A percentile compares a stretch with the other conserved stretches of the same genome.
phyloP scores from a whole-genome alignment of 176 grass and related monocot species.

The Ensete ventricosum region DNA sequence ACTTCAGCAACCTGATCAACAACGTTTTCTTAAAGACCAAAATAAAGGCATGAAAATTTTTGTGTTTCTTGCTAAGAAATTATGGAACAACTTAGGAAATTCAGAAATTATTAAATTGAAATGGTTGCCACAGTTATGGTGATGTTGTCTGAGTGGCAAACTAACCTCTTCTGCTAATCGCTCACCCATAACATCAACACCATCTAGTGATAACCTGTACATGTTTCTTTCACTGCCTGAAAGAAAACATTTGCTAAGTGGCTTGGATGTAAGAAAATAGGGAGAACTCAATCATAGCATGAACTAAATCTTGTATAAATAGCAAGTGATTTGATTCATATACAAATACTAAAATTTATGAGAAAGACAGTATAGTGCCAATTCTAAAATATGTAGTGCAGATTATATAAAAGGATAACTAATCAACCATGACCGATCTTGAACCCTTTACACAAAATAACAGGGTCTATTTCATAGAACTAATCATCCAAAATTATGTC shows the following conservation, averaged over 20 bases:
- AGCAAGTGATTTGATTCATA: too few relatives aligned
- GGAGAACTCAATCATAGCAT: constrained; percentile 25
- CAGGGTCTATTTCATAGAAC: too few relatives aligned
- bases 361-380: too few relatives aligned
- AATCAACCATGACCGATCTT: too few relatives aligned
- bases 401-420: too few relatives aligned
- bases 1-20: constrained; percentile 56
- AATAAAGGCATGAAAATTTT: too few relatives aligned
- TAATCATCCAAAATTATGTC: too few relatives aligned
- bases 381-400: too few relatives aligned
- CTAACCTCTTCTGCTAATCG: constrained; percentile 83
- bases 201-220: constrained; percentile 83
- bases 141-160: constrained; percentile 9
- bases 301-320: constrained; percentile 26
- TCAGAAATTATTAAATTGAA: not conserved
- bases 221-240: constrained; percentile 80
- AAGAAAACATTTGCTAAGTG: constrained; percentile 8
- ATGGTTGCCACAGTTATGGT: not conserved
- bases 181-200: constrained; percentile 95
- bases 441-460: too few relatives aligned
- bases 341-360: too few relatives aligned
- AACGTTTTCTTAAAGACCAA: not conserved
- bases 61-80: not conserved
- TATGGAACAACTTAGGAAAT: not conserved
- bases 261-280: not conserved